Percentiles rank a stretch among this genome's conserved stretches.
These are phyloP conservation scores for Alliaria petiolata DNA, from an alignment of 345 rosid species.

Conservation along the genomic window DNA sequence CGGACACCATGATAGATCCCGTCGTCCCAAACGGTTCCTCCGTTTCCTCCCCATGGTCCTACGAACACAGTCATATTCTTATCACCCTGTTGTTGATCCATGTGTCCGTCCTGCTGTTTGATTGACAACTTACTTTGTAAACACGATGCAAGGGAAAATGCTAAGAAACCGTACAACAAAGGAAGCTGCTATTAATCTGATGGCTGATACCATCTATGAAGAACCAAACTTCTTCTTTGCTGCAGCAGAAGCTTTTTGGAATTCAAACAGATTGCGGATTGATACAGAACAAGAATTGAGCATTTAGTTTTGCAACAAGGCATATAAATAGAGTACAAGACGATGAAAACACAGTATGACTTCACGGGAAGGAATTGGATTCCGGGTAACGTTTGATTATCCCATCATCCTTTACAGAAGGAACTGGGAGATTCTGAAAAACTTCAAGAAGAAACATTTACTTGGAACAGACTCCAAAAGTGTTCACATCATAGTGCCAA, in stretches of 20 bases:
- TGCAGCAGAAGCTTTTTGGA: constrained; percentile 5
- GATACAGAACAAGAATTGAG: not conserved
- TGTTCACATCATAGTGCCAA: constrained; percentile 18
- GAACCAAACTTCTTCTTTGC: constrained; percentile 2
- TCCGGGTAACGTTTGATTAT: constrained; percentile 5
- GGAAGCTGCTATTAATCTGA: not conserved
- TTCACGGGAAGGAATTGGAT: constrained; percentile 25
- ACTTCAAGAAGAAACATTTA: constrained; percentile 23
- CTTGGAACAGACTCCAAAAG: constrained; percentile 26
- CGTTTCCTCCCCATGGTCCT: constrained; percentile 89
- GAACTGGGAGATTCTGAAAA: constrained; percentile 25
- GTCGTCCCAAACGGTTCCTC: constrained; percentile 71
- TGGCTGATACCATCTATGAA: constrained; percentile 6
- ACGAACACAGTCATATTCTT: constrained; percentile 32
- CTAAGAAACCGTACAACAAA: not conserved
- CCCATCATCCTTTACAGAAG: constrained; percentile 8
- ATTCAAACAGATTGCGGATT: not conserved
- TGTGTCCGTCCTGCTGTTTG: constrained; percentile 3
- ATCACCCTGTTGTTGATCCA: constrained; percentile 26
- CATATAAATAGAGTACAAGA: constrained; percentile 4
- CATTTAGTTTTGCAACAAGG: not conserved
- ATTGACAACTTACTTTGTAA: not conserved
- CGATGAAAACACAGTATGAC: not conserved
- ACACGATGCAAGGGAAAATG: not conserved
- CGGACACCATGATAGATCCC: constrained; percentile 62